Conservation (phyloP, 768 basidiomycete genomes). For the Roridomyces roridus region DNA sequence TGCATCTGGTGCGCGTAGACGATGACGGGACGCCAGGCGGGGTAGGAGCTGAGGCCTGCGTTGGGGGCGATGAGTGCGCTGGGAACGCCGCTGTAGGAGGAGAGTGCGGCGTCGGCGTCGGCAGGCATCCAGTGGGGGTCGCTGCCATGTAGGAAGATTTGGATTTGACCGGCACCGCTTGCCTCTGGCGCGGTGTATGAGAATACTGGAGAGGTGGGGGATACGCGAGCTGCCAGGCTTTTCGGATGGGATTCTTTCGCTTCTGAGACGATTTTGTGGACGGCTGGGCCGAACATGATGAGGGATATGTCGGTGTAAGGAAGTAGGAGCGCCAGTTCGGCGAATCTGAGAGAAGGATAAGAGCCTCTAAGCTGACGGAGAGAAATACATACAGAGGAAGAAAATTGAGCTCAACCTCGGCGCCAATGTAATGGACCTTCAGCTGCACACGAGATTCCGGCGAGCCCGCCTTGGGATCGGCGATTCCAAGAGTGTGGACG, state of each 20-base stretch:
- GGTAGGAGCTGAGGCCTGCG: constrained; percentile 46
- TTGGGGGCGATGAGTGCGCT: constrained; percentile 47
- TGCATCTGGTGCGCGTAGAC: constrained; percentile 11
- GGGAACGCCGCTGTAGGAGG: constrained; percentile 16
- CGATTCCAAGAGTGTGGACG: constrained; percentile 36
- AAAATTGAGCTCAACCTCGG: constrained; percentile 50
- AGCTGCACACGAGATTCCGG: constrained; percentile 35
- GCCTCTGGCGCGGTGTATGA: constrained; percentile 40
- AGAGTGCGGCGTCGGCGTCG: constrained; percentile 25
- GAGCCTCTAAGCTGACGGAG: neutral
- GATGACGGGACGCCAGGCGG: constrained; percentile 41
- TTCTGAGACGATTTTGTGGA: constrained; percentile 37
- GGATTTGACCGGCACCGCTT: constrained; percentile 41
- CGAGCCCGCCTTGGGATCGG: constrained; percentile 16
- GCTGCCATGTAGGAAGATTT: constrained; percentile 35
- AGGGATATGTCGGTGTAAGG: constrained; percentile 50
- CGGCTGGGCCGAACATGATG: constrained; percentile 43
- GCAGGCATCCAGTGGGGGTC: constrained; percentile 19
- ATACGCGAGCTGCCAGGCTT: constrained; percentile 22
- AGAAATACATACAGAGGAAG: constrained; percentile 43
- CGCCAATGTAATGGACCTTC: constrained; percentile 43
- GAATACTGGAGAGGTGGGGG: constrained; percentile 23
- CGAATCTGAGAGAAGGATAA: constrained; percentile 35
- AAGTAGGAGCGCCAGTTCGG: constrained; percentile 48
- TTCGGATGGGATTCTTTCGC: constrained; percentile 26